Conservation (phyloP, 495 filamentous ascomycete species). For the Lasiosphaeria hispida region DNA sequence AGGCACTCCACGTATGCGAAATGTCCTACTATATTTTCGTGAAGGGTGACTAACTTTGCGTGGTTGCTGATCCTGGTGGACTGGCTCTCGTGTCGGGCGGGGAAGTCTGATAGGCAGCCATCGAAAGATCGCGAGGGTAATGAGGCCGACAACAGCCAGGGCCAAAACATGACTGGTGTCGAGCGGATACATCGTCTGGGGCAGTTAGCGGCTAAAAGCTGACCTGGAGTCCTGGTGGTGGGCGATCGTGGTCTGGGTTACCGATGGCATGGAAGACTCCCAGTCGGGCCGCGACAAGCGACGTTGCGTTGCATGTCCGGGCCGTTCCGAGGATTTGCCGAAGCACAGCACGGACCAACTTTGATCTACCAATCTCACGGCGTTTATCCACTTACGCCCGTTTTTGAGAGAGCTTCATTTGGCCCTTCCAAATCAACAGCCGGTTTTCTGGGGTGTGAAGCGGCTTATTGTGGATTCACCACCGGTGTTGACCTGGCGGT, state of each 20-base stretch:
- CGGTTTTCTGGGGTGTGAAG: background rate
- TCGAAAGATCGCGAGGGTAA: conserved; percentile 3
- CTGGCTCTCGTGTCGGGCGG: conserved; percentile 1
- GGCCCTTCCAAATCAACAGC: conserved; percentile 3
- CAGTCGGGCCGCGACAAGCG: conserved; percentile 3
- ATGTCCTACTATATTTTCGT: conserved; percentile 3
- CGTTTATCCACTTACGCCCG: background rate
- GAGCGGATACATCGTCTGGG: conserved; percentile 1
- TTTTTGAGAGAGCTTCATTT: conserved; percentile 3
- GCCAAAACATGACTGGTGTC: background rate
- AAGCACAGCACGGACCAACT: conserved; percentile 3
- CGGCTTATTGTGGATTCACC: background rate
- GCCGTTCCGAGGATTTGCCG: conserved; percentile 5
- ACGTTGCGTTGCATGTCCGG: conserved; percentile 1
- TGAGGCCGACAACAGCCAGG: conserved; percentile 3
- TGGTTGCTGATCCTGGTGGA: conserved; percentile 5
- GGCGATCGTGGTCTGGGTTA: background rate
- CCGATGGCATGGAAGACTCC: background rate
- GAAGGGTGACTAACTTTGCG: background rate
- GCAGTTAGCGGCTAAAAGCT: background rate
- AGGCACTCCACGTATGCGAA: conserved; percentile 9
- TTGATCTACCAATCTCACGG: conserved; percentile 2
- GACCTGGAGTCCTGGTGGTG: background rate
- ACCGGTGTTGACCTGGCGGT: background rate
- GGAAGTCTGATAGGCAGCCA: conserved; percentile 1